Evolutionary conservation across 495 filamentous ascomycete species (phyloP).

Genomic region (Alectoria sarmentosa): DNA sequence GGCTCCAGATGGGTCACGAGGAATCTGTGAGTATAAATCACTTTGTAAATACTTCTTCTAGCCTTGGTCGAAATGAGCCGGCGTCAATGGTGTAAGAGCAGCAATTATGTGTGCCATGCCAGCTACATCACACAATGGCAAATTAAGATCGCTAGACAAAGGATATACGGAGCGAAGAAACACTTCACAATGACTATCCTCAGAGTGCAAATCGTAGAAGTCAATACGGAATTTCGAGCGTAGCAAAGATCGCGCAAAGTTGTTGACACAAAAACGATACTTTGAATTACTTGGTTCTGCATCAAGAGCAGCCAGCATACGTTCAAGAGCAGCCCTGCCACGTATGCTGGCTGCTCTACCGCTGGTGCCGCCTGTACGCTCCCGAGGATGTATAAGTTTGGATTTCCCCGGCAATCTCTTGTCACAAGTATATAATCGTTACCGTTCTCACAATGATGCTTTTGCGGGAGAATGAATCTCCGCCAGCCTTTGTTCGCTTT

Average conservation of each 20-base stretch:
- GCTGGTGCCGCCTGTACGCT: background rate
- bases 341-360: background rate
- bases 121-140: too few species aligned
- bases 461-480: constrained; percentile 16
- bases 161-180: background rate
- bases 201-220: background rate
- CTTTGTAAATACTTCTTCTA: background rate
- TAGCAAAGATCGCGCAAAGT: background rate
- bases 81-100: background rate
- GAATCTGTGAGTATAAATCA: too few species aligned
- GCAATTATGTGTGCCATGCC: too few species aligned
- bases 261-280: background rate
- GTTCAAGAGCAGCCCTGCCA: background rate
- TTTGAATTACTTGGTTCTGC: background rate
- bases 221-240: background rate
- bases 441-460: background rate
- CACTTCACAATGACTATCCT: background rate
- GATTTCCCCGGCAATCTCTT: background rate
- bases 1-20: too few species aligned
- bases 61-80: background rate
- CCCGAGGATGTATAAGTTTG: background rate
- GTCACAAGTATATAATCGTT: background rate
- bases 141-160: background rate
- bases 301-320: too few species aligned
- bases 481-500: constrained; percentile 23